phyloP scores from a whole-genome alignment of 768 basidiomycete species.

The Macrolepiota dolichaula region DNA sequence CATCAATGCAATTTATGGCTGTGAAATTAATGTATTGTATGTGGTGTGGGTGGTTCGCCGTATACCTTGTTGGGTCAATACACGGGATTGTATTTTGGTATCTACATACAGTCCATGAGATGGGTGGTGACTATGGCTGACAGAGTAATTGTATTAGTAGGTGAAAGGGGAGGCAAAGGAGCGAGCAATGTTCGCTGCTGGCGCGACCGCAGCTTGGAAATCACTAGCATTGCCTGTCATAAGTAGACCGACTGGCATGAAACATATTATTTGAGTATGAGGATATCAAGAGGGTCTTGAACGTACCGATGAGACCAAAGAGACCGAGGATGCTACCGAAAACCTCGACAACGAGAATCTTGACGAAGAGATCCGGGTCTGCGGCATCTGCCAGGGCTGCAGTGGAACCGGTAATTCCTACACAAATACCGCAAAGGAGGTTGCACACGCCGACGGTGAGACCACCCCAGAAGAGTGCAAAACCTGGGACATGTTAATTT shows the following conservation, averaged over 20 bases:
- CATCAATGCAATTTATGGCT: background rate
- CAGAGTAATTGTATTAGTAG: conserved; percentile 19
- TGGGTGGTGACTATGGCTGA: background rate
- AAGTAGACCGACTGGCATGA: conserved; percentile 68
- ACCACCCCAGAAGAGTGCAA: conserved; percentile 95
- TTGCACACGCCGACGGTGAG: conserved; percentile 93
- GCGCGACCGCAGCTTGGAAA: conserved; percentile 41
- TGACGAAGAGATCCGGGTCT: conserved; percentile 92
- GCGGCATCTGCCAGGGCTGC: conserved; percentile 95
- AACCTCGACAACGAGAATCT: conserved; percentile 94
- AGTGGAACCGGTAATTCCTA: conserved; percentile 93
- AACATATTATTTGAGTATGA: background rate
- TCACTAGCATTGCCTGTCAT: conserved; percentile 69
- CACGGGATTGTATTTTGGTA: background rate
- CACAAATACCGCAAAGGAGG: conserved; percentile 89
- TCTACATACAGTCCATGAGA: conserved; percentile 5
- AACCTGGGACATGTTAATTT: conserved; percentile 47
- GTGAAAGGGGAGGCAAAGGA: conserved; percentile 38
- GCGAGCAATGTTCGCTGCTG: conserved; percentile 26
- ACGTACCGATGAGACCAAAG: conserved; percentile 89
- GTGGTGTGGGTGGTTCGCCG: background rate
- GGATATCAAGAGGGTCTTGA: background rate
- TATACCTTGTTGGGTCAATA: background rate
- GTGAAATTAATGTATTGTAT: background rate
- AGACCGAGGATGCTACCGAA: conserved; percentile 89